These are phyloP conservation scores for Rhododendron simsii DNA, from an alignment of 148 eudicot genomes.

Conservation along the genomic window DNA sequence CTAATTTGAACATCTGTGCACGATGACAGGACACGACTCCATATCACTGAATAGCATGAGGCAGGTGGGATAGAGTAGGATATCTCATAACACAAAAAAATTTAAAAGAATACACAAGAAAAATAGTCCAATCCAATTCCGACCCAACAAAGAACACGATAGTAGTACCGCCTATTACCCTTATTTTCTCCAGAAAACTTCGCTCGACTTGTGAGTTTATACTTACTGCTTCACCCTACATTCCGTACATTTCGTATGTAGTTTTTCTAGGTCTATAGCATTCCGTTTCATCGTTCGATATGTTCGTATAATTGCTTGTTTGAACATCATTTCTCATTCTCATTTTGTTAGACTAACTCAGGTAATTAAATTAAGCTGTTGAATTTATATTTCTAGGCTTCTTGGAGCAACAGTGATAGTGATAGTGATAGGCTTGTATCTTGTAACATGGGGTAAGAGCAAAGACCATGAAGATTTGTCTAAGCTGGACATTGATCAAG, in stretches of 20 bases:
- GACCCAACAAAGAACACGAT: not conserved
- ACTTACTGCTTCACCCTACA: not conserved
- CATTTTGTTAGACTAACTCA: not conserved
- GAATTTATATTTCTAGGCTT: slow-evolving; percentile 21
- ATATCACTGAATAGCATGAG: too few relatives aligned
- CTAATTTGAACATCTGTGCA: not conserved
- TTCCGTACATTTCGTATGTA: not conserved
- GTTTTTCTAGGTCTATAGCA: not conserved
- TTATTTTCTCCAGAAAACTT: not conserved
- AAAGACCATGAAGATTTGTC: slow-evolving; percentile 21
- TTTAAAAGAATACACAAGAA: too few relatives aligned
- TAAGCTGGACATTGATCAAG: slow-evolving; percentile 7
- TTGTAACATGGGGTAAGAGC: slow-evolving; percentile 42
- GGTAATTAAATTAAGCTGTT: not conserved
- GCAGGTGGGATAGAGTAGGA: too few relatives aligned
- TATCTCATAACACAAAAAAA: too few relatives aligned
- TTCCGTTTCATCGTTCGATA: not conserved
- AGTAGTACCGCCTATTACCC: not conserved
- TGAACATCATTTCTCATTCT: not conserved
- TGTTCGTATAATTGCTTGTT: not conserved
- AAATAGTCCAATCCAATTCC: not conserved
- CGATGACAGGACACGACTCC: not conserved
- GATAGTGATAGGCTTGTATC: slow-evolving; percentile 42
- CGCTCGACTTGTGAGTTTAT: not conserved
- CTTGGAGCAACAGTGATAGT: slow-evolving; percentile 28